Percentiles rank a stretch among this genome's conserved stretches.
phyloP scores from a whole-genome alignment of 2,329 filamentous ascomycete genomes.

The Hypoxylon sp. region DNA sequence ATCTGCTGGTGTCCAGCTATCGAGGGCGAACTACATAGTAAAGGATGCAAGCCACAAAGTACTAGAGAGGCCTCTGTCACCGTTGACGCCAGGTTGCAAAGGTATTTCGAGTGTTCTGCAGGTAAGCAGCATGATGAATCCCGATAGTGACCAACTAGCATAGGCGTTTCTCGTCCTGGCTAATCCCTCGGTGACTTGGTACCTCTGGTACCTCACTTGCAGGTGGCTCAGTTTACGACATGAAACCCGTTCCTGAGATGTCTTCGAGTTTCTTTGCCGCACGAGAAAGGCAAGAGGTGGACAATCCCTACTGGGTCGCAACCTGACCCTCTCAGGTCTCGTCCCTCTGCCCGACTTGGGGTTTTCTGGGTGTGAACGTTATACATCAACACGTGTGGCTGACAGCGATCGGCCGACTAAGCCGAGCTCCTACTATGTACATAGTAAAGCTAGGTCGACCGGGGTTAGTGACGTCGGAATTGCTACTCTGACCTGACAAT shows the following conservation, averaged over 20 bases:
- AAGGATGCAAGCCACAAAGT: constrained; percentile 20
- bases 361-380: constrained; percentile 2
- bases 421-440: background rate
- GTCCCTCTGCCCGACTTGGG: constrained; percentile 19
- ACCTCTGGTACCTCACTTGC: too few relatives aligned
- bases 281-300: background rate
- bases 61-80: background rate
- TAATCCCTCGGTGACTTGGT: constrained; percentile 15
- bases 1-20: background rate
- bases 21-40: background rate
- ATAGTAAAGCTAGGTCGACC: background rate
- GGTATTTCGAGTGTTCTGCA: constrained; percentile 22
- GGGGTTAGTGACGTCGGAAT: constrained; percentile 17
- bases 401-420: constrained; percentile 9
- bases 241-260: constrained; percentile 18
- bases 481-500: constrained; percentile 8
- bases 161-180: background rate
- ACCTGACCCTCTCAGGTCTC: constrained; percentile 3
- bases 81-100: background rate
- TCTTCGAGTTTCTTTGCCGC: background rate
- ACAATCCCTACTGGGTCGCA: background rate
- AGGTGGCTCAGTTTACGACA: constrained; percentile 8
- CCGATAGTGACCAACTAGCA: constrained; percentile 4
- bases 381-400: constrained; percentile 15
- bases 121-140: constrained; percentile 16